Conservation (phyloP, 345 rosid species). For the Arabis hirsuta region DNA sequence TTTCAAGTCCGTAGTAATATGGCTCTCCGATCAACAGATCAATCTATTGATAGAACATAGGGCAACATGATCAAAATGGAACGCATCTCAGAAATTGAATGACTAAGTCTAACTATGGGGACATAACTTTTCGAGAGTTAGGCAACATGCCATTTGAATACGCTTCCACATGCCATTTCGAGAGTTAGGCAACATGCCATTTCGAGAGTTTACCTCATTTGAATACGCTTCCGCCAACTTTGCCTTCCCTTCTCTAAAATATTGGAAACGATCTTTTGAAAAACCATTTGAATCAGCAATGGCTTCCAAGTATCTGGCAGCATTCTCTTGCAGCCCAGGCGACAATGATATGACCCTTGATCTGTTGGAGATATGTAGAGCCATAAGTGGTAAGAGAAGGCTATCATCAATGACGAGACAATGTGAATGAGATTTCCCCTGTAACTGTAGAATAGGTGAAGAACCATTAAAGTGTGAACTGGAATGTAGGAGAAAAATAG, state of each 20-base stretch:
- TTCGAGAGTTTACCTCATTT: conserved; percentile 51
- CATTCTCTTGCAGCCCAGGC: conserved; percentile 71
- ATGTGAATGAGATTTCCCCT: conserved; percentile 55
- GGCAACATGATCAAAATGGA: conserved; percentile 12
- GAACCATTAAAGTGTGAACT: conserved; percentile 17
- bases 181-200: conserved; percentile 15
- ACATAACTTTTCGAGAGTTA: conserved; percentile 20
- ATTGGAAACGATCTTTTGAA: conserved; percentile 56
- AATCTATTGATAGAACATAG: conserved; percentile 52
- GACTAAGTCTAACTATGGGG: background rate
- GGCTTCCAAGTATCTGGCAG: conserved; percentile 61
- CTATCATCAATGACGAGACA: conserved; percentile 89
- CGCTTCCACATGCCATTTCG: conserved; percentile 44
- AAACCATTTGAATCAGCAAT: conserved; percentile 70
- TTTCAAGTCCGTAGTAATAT: conserved; percentile 72
- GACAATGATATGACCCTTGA: conserved; percentile 65
- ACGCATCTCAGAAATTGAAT: background rate
- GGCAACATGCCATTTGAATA: conserved; percentile 41
- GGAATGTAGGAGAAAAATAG: background rate
- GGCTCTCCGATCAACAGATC: conserved; percentile 91
- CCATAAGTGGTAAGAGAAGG: conserved; percentile 61
- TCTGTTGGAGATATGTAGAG: conserved; percentile 55
- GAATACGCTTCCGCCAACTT: conserved; percentile 53
- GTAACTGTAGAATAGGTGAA: conserved; percentile 60
- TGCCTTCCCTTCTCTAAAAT: conserved; percentile 52